Conservation (phyloP, 2,329 filamentous ascomycete genomes). For the Epichloe baconii region DNA sequence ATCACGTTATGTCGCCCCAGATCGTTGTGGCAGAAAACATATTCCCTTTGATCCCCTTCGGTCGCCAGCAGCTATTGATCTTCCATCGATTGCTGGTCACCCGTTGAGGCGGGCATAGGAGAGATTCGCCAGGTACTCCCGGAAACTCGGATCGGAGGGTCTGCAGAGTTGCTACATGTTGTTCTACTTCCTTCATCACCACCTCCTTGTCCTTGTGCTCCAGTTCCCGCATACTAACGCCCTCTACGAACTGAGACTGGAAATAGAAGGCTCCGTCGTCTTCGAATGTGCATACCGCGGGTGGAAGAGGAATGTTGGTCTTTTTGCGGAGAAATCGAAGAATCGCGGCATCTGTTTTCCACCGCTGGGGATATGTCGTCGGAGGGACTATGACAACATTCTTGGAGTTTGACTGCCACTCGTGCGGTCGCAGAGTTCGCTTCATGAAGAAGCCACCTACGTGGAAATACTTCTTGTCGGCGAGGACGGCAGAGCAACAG, state of each 20-base stretch:
- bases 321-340: conserved; percentile 1
- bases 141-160: conserved; percentile 4
- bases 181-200: background rate
- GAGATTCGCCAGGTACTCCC: conserved; percentile 6
- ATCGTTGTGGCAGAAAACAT: conserved; percentile 8
- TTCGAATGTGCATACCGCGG: conserved; percentile 2
- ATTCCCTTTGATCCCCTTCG: conserved; percentile 1
- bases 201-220: conserved; percentile 2
- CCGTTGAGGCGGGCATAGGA: conserved; percentile 6
- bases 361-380: background rate
- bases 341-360: conserved; percentile 1
- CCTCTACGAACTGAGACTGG: background rate
- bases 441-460: background rate
- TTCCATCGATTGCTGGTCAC: conserved; percentile 5
- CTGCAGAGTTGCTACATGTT: background rate
- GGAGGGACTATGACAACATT: background rate
- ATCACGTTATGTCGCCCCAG: conserved; percentile 8
- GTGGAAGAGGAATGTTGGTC: conserved; percentile 7
- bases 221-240: conserved; percentile 3
- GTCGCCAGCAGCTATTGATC: conserved; percentile 6
- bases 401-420: background rate
- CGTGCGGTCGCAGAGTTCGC: background rate
- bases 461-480: background rate
- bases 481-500: background rate
- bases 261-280: conserved; percentile 8